Percentiles rank a stretch among this genome's conserved stretches.
phyloP scores from a whole-genome alignment of 176 grass and related monocot species.

The Musa acuminata region DNA sequence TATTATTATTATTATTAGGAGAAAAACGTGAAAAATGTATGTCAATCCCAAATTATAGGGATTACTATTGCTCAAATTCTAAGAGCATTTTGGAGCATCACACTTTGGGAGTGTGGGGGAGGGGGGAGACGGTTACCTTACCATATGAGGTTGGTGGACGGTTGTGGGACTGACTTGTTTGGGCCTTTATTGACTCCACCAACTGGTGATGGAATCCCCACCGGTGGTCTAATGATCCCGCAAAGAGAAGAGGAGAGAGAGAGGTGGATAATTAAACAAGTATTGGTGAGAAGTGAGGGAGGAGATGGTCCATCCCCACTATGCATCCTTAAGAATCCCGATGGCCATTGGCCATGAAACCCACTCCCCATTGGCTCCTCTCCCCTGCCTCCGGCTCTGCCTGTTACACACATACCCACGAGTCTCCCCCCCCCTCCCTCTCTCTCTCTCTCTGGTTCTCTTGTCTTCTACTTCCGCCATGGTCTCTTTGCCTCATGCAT shows the following conservation, averaged over 20 bases:
- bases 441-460: slow-evolving; percentile 17
- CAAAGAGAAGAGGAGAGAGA: not conserved
- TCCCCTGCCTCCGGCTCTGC: slow-evolving; percentile 3
- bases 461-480: not conserved
- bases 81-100: too few species aligned
- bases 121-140: not conserved
- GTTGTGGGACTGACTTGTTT: not conserved
- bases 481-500: not conserved
- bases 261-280: not conserved
- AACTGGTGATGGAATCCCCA: not conserved
- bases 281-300: not conserved
- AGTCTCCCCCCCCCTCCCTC: not conserved
- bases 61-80: too few species aligned
- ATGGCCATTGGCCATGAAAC: slow-evolving; percentile 5
- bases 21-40: too few species aligned
- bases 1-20: too few species aligned
- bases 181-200: not conserved
- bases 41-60: too few species aligned
- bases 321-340: not conserved
- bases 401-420: not conserved
- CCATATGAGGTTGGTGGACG: not conserved
- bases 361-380: slow-evolving; percentile 21
- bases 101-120: too few species aligned
- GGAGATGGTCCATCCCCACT: too few species aligned
- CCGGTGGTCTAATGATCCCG: not conserved